Base-by-base conservation (phyloP, 306 rosid species). In the Prunus mongolica region DNA sequence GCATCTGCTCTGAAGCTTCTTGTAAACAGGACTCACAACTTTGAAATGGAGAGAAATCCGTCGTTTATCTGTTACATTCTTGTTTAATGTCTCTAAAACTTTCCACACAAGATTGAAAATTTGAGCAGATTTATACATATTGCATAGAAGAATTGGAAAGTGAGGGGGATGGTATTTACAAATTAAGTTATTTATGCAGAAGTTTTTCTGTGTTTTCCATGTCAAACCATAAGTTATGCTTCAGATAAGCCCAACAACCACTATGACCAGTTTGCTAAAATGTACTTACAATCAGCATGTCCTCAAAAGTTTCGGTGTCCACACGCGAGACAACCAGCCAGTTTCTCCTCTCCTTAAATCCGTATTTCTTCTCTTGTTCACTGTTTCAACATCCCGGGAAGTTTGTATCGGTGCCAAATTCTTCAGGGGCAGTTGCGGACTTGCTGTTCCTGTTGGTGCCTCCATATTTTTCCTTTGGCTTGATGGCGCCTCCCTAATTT, bases 271-370 rank as follows among this genome's bases (percentile, higher is more conserved):
- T 65, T 54, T 49, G 34, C 81, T 28, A 61, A 79, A 76, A 52
- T 72, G 51, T 60, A 57, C 76, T 77, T 72, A 52, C 57, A 22
- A 85, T 89, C 88, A 88, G 75, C 91, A 72, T 49, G 87, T 70
- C 76, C 84, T 89, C 28, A 88, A 46, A 78, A 88, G 83, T 84
- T 95, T 95, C 38, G 97, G 87, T 19, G 82, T 79, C 85, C 87
- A 85, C 76, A 81, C 20, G 14, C 90, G 73, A 77, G 62, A 81
- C 69, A 86, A 86, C 97, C 97, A 88, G 72, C 88, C 82, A 60
- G 76, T 76, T 72, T 88, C 91, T 74, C 84, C 82, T 7, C 80
- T 57, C 73, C 81, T 86, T 25, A 49, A 51, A 66, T 90, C 92
- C 65, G 79, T 47, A 67, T 73, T 52, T 56, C 82, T 79, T 57